Conservation (phyloP, 1,284 basidiomycete genomes). For the Rhodofomes roseus region DNA sequence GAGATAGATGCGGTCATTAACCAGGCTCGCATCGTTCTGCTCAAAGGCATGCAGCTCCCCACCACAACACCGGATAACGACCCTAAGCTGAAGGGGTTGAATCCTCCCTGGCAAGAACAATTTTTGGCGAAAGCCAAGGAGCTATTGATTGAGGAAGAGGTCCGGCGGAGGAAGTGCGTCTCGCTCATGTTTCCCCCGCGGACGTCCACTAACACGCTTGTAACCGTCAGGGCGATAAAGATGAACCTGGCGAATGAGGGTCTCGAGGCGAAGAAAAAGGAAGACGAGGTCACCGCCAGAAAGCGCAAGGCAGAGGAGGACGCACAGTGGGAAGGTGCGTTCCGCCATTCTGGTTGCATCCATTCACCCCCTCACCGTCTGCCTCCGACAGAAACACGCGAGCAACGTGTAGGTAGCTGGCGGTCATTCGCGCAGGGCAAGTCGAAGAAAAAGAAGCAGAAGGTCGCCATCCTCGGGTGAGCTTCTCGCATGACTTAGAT, state of each 20-base stretch:
- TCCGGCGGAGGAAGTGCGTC: slow-evolving; percentile 71
- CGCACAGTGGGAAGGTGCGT: slow-evolving; percentile 74
- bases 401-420: slow-evolving; percentile 82
- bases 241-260: slow-evolving; percentile 86
- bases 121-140: slow-evolving; percentile 71
- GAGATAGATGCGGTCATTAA: slow-evolving; percentile 75
- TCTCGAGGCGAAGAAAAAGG: slow-evolving; percentile 78
- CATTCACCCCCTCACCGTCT: not conserved
- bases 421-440: slow-evolving; percentile 55
- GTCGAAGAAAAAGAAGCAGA: slow-evolving; percentile 74
- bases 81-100: slow-evolving; percentile 48
- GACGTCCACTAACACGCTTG: slow-evolving; percentile 4
- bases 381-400: slow-evolving; percentile 55
- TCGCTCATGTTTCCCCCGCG: not conserved
- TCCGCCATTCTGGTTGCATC: not conserved
- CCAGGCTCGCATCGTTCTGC: slow-evolving; percentile 59
- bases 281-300: slow-evolving; percentile 67
- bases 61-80: slow-evolving; percentile 53
- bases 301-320: slow-evolving; percentile 84
- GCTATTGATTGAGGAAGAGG: slow-evolving; percentile 77
- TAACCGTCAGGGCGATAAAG: slow-evolving; percentile 61
- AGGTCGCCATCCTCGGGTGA: slow-evolving; percentile 64
- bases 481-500: slow-evolving; percentile 8
- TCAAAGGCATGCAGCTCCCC: slow-evolving; percentile 61
- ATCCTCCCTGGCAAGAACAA: slow-evolving; percentile 59